Percentiles rank a stretch among this genome's conserved stretches.
These are phyloP conservation scores for Penicillium sp. DNA, from an alignment of 2,329 filamentous ascomycete species.

Conservation along the genomic window DNA sequence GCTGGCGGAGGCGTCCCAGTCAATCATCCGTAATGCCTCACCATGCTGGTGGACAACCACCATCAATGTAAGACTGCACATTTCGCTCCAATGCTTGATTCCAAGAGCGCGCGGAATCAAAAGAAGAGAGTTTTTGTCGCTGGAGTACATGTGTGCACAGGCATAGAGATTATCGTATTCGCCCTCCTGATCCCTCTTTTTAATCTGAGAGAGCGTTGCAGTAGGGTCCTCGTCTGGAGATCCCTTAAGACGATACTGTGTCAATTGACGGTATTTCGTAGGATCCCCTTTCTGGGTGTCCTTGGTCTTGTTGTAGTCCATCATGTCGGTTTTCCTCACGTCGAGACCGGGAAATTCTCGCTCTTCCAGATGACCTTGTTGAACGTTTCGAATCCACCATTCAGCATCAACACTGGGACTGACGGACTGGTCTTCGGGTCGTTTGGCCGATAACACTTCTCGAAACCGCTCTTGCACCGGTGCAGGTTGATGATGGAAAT, in stretches of 20 bases:
- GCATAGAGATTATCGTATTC: slow-evolving; percentile 54
- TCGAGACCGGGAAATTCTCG: slow-evolving; percentile 45
- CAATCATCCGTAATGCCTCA: slow-evolving; percentile 42
- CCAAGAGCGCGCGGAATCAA: slow-evolving; percentile 52
- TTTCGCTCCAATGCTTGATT: slow-evolving; percentile 39
- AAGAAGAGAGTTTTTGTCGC: slow-evolving; percentile 56
- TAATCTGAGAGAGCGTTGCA: slow-evolving; percentile 15
- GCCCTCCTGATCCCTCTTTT: slow-evolving; percentile 29
- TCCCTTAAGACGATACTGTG: slow-evolving; percentile 48
- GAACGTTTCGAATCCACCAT: slow-evolving; percentile 34
- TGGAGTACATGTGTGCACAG: slow-evolving; percentile 58
- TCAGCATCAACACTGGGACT: slow-evolving; percentile 38
- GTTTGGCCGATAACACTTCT: slow-evolving; percentile 29
- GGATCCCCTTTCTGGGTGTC: slow-evolving; percentile 26
- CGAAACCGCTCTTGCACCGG: slow-evolving; percentile 31
- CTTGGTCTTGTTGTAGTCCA: slow-evolving; percentile 42
- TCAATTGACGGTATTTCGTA: slow-evolving; percentile 43
- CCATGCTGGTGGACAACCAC: slow-evolving; percentile 49
- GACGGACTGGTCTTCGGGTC: slow-evolving; percentile 33
- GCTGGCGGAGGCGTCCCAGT: slow-evolving; percentile 26
- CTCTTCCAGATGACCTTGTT: slow-evolving; percentile 28
- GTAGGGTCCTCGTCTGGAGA: slow-evolving; percentile 33
- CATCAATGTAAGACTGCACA: slow-evolving; percentile 50
- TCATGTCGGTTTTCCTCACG: slow-evolving; percentile 55
- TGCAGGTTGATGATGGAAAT: slow-evolving; percentile 32